These are phyloP conservation scores for Wickerhamiella spandovensis DNA, from an alignment of 805 yeast genomes.

Conservation along the genomic window DNA sequence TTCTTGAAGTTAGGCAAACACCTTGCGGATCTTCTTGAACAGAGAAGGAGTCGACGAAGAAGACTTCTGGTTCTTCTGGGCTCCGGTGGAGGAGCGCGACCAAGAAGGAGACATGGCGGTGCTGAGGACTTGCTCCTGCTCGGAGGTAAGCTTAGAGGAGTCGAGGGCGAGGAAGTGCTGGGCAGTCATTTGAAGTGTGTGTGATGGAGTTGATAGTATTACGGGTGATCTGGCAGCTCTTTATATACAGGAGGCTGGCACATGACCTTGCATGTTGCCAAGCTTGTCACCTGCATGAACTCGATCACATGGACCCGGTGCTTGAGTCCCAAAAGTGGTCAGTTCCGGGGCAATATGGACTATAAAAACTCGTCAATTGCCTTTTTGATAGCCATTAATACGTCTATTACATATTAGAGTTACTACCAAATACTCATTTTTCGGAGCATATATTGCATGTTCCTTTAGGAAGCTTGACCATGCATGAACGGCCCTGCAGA, in stretches of 20 bases:
- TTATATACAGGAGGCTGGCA: neutral
- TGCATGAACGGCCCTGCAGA: neutral
- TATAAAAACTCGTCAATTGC: neutral
- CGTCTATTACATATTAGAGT: neutral
- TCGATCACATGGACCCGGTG: neutral
- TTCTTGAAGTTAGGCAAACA: neutral
- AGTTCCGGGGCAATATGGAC: neutral
- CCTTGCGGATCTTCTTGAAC: neutral
- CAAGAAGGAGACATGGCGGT: slow-evolving; percentile 2
- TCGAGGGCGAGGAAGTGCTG: slow-evolving; percentile 1
- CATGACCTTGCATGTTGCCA: neutral
- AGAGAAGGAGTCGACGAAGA: neutral
- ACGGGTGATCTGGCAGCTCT: neutral
- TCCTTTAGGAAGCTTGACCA: neutral
- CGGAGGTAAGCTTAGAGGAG: slow-evolving; percentile 1
- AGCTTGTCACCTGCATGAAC: neutral
- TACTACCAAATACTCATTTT: neutral
- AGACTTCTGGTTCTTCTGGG: neutral
- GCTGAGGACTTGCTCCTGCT: slow-evolving; percentile 1
- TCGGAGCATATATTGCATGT: neutral
- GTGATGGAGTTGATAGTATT: neutral
- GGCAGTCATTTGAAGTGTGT: neutral
- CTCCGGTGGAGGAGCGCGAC: neutral
- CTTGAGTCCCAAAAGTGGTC: neutral
- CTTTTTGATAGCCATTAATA: neutral